Conservation (phyloP, 2,329 filamentous ascomycete species). For the Cytospora mali region DNA sequence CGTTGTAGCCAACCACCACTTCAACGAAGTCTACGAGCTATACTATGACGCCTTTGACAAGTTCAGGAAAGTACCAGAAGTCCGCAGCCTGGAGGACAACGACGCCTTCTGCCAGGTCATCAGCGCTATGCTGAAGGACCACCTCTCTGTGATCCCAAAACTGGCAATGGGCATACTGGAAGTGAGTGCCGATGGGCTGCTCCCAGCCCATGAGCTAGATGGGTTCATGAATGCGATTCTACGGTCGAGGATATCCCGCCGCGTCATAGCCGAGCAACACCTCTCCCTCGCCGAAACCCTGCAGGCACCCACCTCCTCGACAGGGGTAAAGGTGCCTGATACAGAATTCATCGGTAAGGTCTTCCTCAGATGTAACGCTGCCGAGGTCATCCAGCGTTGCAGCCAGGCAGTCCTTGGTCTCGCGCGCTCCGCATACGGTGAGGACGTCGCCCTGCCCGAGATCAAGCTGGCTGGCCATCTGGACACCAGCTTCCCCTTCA, state of each 20-base stretch:
- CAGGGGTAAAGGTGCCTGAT: slow-evolving; percentile 67
- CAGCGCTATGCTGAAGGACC: slow-evolving; percentile 77
- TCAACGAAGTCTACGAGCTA: slow-evolving; percentile 92
- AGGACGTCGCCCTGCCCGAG: slow-evolving; percentile 72
- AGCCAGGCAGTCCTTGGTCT: slow-evolving; percentile 75
- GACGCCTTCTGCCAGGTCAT: slow-evolving; percentile 83
- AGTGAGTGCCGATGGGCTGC: slow-evolving; percentile 69
- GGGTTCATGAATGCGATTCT: slow-evolving; percentile 94
- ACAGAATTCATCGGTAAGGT: slow-evolving; percentile 94
- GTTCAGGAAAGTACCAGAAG: slow-evolving; percentile 80
- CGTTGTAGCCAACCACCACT: slow-evolving; percentile 92
- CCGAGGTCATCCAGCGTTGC: slow-evolving; percentile 84
- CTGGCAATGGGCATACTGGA: slow-evolving; percentile 93
- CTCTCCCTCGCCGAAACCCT: slow-evolving; percentile 93
- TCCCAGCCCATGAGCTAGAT: slow-evolving; percentile 81
- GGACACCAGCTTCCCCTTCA: slow-evolving; percentile 92
- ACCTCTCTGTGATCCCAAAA: slow-evolving; percentile 91
- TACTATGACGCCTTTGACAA: slow-evolving; percentile 97
- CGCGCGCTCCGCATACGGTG: slow-evolving; percentile 73
- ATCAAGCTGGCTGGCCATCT: slow-evolving; percentile 84
- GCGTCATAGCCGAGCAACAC: slow-evolving; percentile 97
- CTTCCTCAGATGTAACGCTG: slow-evolving; percentile 88
- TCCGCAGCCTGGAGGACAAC: slow-evolving; percentile 87
- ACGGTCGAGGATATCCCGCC: slow-evolving; percentile 86
- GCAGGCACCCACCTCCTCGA: slow-evolving; percentile 86